Conservation (phyloP, 345 rosid species). For the Sisymbrium irio region DNA sequence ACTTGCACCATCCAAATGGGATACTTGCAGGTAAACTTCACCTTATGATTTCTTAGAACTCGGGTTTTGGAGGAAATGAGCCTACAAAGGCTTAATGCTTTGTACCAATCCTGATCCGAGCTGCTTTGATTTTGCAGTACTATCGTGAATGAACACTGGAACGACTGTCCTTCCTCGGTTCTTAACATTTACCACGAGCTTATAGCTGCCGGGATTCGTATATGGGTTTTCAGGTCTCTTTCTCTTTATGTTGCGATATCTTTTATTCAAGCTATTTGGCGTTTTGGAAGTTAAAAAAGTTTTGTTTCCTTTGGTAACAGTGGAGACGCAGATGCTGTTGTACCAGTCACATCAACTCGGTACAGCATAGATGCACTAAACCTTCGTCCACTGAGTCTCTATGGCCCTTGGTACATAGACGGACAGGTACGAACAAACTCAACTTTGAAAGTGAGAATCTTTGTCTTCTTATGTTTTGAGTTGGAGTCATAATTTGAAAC, state of each 20-base stretch:
- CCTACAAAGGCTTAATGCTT: neutral
- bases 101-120: conserved; percentile 5
- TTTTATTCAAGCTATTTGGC: neutral
- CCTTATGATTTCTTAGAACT: neutral
- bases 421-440: conserved; percentile 55
- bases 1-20: conserved; percentile 76
- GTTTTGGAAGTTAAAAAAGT: conserved; percentile 5
- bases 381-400: conserved; percentile 61
- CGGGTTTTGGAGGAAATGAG: neutral
- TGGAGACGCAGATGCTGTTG: conserved; percentile 86
- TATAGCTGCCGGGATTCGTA: conserved; percentile 67
- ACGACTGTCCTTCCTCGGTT: conserved; percentile 64
- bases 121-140: conserved; percentile 43
- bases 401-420: conserved; percentile 81
- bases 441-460: neutral
- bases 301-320: conserved; percentile 36
- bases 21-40: conserved; percentile 72
- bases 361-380: conserved; percentile 78
- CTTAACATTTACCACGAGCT: conserved; percentile 79
- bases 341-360: conserved; percentile 90
- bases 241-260: neutral
- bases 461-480: neutral
- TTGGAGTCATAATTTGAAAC: conserved; percentile 26
- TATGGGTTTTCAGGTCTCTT: conserved; percentile 91
- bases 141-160: conserved; percentile 51